These are phyloP conservation scores for Nicotiana undulata DNA, from an alignment of 257 asterid species.

Conservation along the genomic window DNA sequence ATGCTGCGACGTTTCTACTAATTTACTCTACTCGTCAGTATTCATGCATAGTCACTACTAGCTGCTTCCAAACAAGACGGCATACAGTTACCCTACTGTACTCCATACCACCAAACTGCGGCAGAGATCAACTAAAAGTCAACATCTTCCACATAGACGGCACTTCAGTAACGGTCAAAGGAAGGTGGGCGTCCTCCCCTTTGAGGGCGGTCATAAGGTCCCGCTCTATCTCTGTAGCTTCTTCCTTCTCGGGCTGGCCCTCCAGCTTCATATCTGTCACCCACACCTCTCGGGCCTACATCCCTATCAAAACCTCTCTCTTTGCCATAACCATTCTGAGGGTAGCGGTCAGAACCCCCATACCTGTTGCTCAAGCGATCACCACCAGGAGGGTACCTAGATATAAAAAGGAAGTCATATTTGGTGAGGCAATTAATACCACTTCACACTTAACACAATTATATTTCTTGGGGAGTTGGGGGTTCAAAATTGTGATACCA, in stretches of 20 bases:
- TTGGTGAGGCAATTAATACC: neutral
- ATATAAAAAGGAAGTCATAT: neutral
- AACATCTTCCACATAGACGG: neutral
- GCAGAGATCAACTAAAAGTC: neutral
- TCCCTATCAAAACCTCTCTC: slow-evolving; percentile 7
- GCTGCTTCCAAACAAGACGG: neutral
- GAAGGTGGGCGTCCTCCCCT: slow-evolving; percentile 11
- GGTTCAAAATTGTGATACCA: neutral
- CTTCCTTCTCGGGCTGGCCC: slow-evolving; percentile 15
- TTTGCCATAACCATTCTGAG: slow-evolving; percentile 51
- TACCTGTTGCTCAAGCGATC: slow-evolving; percentile 71
- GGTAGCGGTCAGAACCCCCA: slow-evolving; percentile 60
- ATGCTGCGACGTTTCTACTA: neutral
- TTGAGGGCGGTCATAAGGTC: slow-evolving; percentile 17
- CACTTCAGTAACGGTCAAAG: slow-evolving; percentile 7
- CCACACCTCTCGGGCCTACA: neutral
- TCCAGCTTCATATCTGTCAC: slow-evolving; percentile 13
- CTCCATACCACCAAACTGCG: neutral
- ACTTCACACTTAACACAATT: neutral
- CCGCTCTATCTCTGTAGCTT: slow-evolving; percentile 11
- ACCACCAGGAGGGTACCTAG: slow-evolving; percentile 59
- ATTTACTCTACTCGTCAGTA: neutral
- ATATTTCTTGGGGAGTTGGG: neutral
- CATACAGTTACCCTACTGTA: neutral
- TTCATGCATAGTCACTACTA: neutral